Base-by-base conservation (phyloP, 192 early-diverging fungal species). In the Martensiomyces pterosporus region DNA sequence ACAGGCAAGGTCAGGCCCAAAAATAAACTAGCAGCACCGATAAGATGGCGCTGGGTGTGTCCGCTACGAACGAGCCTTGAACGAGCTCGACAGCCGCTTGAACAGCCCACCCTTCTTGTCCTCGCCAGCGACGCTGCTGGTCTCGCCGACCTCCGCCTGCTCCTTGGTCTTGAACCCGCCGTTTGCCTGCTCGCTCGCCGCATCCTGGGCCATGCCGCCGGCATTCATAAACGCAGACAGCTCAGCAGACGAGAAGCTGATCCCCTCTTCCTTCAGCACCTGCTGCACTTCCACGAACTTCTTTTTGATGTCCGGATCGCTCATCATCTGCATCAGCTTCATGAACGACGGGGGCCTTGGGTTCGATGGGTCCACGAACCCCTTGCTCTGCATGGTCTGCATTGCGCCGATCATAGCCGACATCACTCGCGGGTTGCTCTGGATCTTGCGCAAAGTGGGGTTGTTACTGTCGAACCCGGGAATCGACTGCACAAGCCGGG, bases 251-350 rank as follows among this genome's bases (percentile, higher is more conserved):
- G 53, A 56, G 48, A 67, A 66, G 14, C 22, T 33, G 13, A 74
- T 55, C 3, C 64, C 64, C 22, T 74, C 70, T 21, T 62, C 47
- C 9, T 55, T 43, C 44, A 74, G 27, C 9, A 50, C 27, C 37
- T 39, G n/a, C 40, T 58, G 37, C 34, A 74, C 18, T 21, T 52
- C 43, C 39, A 29, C 18, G 1, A 58, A 39, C 21, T 34, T 48
- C 12, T 55, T 14, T 32, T 47, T 57, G 12, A 61, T 21, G 34
- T 74, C 70, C 0, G 51, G 3, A 32, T 74, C 64, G 34, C 43
- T 24, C 52, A 50, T 57, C 51, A 74, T 67, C 42, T 52, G 49
- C 63, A 59, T 58, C 45, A 74, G 42, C 50, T 51, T 39, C 53
- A 57, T 49, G 14, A 61, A 49, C 36, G 59, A 57, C 21, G 66